Base-by-base conservation (phyloP, 2,329 filamentous ascomycete species). In the Aspergillus flavus region DNA sequence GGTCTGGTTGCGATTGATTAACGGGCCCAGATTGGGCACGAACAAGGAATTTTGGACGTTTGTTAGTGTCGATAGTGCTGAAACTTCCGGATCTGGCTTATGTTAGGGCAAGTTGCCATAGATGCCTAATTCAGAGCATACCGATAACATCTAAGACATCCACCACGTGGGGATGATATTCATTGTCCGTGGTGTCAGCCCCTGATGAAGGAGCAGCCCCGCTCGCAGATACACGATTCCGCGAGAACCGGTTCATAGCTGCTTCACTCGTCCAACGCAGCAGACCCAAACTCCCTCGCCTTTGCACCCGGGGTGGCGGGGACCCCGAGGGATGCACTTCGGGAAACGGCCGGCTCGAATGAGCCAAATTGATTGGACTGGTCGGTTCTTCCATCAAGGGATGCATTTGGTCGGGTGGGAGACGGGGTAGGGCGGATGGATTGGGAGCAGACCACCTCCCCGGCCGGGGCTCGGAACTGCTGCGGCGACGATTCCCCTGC, bases 1-100 rank as follows among this genome's bases (percentile, higher is more conserved):
- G 0, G 91, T 93, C 1, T 92, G 92, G 64, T 89, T 84, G 56
- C 93, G 86, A 72, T 96, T 95, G 57, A 96, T 70, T 69, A 87
- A 88, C 63, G 84, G 82, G 46, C 92, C 92, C n/a, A 96, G 82
- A 67, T 93, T 89, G 0, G 93, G 93, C 2, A 96, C 82, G 77
- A 96, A 96, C 11, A 96, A 86, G 0, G 92, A 95, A 75, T 96
- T 96, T 72, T 96, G 92, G 23, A 96, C 89, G 71, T 96, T 96
- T 50, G 91, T 96, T 11, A 96, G 85, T 16, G 92, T 94, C 0
- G 91, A 92, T 4, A 96, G 81, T 0, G 92, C 92, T 41, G 91
- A 88, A 4, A 96, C 89, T 79, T 96, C 91, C 48, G 92, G 92
- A 71, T 96, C 92, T 93, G 67, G 52, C 10, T 26, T 4, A 6